Percentiles rank a stretch among this genome's conserved stretches.
phyloP scores from a whole-genome alignment of 306 rosid genomes.

The Fragaria iinumae region DNA sequence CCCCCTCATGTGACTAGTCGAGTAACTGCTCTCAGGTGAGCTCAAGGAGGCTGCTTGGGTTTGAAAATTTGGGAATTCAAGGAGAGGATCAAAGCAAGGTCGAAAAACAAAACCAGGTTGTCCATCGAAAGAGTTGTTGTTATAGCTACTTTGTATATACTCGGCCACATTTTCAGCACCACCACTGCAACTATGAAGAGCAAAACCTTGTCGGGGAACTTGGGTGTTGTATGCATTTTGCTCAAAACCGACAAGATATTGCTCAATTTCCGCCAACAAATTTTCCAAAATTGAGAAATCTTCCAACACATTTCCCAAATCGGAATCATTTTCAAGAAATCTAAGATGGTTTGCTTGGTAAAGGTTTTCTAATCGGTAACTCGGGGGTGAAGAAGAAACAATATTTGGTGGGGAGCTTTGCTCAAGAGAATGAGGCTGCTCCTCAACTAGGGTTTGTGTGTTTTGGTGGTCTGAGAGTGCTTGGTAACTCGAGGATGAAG shows the following conservation, averaged over 20 bases:
- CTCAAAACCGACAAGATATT: conserved; percentile 40
- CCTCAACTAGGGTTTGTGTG: conserved; percentile 26
- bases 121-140: conserved; percentile 57
- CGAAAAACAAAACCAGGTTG: conserved; percentile 46
- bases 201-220: conserved; percentile 22
- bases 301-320: conserved; percentile 30
- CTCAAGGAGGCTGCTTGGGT: conserved; percentile 32
- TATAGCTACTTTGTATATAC: conserved; percentile 67
- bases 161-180: conserved; percentile 41
- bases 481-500: too few species aligned
- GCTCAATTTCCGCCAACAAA: conserved; percentile 32
- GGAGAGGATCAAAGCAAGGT: conserved; percentile 37
- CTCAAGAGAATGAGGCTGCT: conserved; percentile 32
- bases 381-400: conserved; percentile 53
- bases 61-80: conserved; percentile 42
- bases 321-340: conserved; percentile 3
- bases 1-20: conserved; percentile 50
- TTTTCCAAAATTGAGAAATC: background rate
- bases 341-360: conserved; percentile 27
- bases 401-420: conserved; percentile 34
- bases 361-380: conserved; percentile 39
- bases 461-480: too few species aligned
- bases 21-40: conserved; percentile 44
- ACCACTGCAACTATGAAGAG: conserved; percentile 50
- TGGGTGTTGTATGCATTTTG: conserved; percentile 14